Evolutionary conservation across 352 stramenopile species (phyloP).

Genomic region (Phytophthora palmivora): DNA sequence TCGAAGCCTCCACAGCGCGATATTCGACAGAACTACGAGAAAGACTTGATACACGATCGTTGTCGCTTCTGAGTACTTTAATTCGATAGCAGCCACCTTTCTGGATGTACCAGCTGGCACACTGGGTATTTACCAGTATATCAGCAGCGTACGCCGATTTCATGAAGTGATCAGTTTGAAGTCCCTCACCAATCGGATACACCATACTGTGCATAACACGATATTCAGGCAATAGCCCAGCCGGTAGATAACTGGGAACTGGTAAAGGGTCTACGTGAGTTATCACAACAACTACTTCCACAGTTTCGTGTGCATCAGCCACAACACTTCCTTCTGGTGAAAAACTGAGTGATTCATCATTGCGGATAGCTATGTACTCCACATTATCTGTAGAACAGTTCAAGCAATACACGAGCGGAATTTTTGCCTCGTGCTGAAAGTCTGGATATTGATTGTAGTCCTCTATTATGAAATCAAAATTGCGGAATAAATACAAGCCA

Average conservation of each 20-base stretch:
- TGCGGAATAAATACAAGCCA: conserved; percentile 40
- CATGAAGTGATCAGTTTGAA: conserved; percentile 14
- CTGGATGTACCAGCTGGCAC: conserved; percentile 41
- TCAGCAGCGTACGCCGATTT: conserved; percentile 32
- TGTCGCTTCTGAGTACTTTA: conserved; percentile 17
- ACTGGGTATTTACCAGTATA: conserved; percentile 37
- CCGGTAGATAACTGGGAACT: conserved; percentile 11
- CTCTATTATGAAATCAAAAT: conserved; percentile 46
- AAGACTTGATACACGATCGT: not conserved
- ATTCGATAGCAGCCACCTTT: conserved; percentile 49
- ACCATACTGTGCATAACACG: conserved; percentile 47
- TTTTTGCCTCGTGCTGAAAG: conserved; percentile 9
- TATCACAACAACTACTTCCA: conserved; percentile 34
- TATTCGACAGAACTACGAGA: conserved; percentile 17
- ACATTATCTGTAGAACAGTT: conserved; percentile 33
- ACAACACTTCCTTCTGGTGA: conserved; percentile 3
- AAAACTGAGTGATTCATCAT: conserved; percentile 12
- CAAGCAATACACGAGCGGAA: conserved; percentile 32
- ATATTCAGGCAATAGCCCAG: conserved; percentile 33
- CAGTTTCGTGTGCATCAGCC: not conserved
- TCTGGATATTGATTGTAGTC: conserved; percentile 18
- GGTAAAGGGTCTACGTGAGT: conserved; percentile 41
- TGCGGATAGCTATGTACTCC: conserved; percentile 29
- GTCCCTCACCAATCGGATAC: conserved; percentile 26
- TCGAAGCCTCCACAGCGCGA: conserved; percentile 16